These are phyloP conservation scores for Hyaloscypha bicolor DNA, from an alignment of 495 filamentous ascomycete genomes.

Conservation along the genomic window DNA sequence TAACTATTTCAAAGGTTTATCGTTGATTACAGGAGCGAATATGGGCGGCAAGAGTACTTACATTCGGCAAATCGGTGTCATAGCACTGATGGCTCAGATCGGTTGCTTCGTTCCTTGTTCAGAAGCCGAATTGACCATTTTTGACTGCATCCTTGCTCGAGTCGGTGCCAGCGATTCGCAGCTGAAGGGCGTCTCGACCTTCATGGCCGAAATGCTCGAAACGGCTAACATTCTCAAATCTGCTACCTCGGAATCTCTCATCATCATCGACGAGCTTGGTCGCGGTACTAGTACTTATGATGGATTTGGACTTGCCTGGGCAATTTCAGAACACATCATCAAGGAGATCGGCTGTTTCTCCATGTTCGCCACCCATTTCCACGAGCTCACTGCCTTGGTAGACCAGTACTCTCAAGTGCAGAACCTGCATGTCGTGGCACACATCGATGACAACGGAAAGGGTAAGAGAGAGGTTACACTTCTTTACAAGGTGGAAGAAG, in stretches of 20 bases:
- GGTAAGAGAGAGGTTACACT: constrained; percentile 85
- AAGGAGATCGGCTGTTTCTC: constrained; percentile 91
- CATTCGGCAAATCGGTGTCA: constrained; percentile 96
- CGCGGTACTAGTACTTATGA: constrained; percentile 98
- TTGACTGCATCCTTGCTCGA: constrained; percentile 96
- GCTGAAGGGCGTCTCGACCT: constrained; percentile 96
- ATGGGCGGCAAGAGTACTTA: constrained; percentile 99
- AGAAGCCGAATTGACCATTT: constrained; percentile 90
- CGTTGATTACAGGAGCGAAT: constrained; percentile 15
- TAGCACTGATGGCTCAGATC: constrained; percentile 96
- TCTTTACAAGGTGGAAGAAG: constrained; percentile 93
- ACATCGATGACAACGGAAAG: constrained; percentile 63
- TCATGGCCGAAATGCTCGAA: constrained; percentile 99
- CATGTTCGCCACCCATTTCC: constrained; percentile 97
- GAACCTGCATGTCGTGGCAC: constrained; percentile 95
- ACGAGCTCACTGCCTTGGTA: constrained; percentile 89
- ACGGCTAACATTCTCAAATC: constrained; percentile 98
- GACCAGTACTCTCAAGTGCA: constrained; percentile 84
- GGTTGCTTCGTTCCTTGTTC: constrained; percentile 95
- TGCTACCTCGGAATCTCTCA: constrained; percentile 88
- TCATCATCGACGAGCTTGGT: constrained; percentile 99
- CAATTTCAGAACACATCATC: constrained; percentile 96
- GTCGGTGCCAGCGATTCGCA: constrained; percentile 95
- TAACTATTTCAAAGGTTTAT: no score
- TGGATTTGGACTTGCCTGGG: constrained; percentile 97